These are phyloP conservation scores for Coniophora puteana DNA, from an alignment of 1,284 basidiomycete genomes.

Conservation along the genomic window DNA sequence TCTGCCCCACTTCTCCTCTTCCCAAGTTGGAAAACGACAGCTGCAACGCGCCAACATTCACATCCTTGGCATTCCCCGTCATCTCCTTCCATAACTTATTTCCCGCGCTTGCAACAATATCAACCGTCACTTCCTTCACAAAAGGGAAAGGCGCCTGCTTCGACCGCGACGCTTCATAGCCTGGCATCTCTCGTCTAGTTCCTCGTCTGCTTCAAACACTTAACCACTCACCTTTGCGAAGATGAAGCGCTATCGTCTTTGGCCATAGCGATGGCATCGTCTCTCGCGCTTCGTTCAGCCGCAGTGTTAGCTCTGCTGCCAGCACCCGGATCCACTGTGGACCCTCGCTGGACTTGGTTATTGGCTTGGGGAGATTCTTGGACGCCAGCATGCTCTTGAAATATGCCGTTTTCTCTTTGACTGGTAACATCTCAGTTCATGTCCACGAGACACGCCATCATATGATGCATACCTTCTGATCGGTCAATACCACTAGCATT, in stretches of 20 bases:
- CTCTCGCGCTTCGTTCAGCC: conserved; percentile 81
- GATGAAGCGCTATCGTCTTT: conserved; percentile 81
- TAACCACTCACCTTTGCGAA: conserved; percentile 55
- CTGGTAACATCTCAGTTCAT: conserved; percentile 35
- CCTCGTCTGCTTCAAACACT: too few relatives aligned
- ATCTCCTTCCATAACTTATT: conserved; percentile 89
- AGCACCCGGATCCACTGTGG: conserved; percentile 90
- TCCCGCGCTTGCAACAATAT: conserved; percentile 74
- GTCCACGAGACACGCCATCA: not conserved
- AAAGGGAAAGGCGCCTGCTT: conserved; percentile 87
- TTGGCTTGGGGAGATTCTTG: conserved; percentile 82
- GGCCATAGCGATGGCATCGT: conserved; percentile 83
- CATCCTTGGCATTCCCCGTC: conserved; percentile 44
- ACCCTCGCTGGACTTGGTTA: conserved; percentile 72
- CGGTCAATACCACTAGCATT: conserved; percentile 79
- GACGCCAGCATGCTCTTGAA: conserved; percentile 93
- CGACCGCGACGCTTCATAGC: conserved; percentile 64
- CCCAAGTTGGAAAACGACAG: conserved; percentile 86
- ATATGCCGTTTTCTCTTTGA: conserved; percentile 79
- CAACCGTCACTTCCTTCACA: conserved; percentile 66
- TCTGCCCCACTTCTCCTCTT: conserved; percentile 76
- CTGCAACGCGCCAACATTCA: conserved; percentile 74
- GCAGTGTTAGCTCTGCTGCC: conserved; percentile 83
- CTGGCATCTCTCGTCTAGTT: conserved; percentile 35
- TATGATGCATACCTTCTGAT: conserved; percentile 68